Evolutionary conservation across 257 asterid genomes (phyloP).

Genomic region (Lycium barbarum): DNA sequence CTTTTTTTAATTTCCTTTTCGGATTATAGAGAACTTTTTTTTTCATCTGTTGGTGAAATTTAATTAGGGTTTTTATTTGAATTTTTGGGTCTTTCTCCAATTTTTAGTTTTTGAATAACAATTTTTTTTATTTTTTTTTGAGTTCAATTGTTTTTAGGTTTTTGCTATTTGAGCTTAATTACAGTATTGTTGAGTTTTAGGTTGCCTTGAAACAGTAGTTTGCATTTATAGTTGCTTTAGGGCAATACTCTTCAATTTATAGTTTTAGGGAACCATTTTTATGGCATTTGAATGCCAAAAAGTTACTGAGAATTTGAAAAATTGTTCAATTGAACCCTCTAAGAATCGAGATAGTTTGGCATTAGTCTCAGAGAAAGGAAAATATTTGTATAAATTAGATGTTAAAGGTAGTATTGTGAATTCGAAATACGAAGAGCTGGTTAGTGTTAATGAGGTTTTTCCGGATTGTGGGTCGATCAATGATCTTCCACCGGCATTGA

Average conservation of each 20-base stretch:
- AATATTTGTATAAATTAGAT: constrained; percentile 34
- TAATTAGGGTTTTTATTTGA: neutral
- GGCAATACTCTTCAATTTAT: neutral
- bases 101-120: neutral
- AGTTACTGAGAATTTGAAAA: constrained; percentile 47
- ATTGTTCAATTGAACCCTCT: constrained; percentile 37
- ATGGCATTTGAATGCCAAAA: constrained; percentile 95
- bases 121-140: neutral
- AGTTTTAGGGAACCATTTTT: constrained; percentile 44
- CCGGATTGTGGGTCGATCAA: constrained; percentile 48
- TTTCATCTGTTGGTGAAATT: constrained; percentile 4
- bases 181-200: neutral
- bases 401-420: constrained; percentile 41
- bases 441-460: constrained; percentile 41
- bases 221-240: neutral
- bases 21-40: neutral
- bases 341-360: constrained; percentile 31
- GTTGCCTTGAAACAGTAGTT: neutral
- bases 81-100: neutral
- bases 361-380: constrained; percentile 41
- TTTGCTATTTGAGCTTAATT: neutral
- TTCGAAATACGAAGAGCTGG: constrained; percentile 24
- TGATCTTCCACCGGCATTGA: constrained; percentile 81
- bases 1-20: neutral
- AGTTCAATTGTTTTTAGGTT: neutral